phyloP scores from a whole-genome alignment of 306 rosid species.

The Fragaria ananassa region DNA sequence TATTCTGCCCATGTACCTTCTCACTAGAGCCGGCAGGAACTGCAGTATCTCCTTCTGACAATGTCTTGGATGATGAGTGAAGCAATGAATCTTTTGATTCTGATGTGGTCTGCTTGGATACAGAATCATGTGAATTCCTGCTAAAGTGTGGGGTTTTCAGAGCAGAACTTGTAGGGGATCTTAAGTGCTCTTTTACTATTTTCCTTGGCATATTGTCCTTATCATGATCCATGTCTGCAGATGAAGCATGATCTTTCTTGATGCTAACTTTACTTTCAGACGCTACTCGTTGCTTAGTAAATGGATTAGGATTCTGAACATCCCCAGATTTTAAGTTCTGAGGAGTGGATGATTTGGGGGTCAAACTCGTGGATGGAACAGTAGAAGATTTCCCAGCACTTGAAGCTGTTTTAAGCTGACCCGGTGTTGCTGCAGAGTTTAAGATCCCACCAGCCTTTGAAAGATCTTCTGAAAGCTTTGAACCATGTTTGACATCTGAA shows the following conservation, averaged over 20 bases:
- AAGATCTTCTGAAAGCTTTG: constrained; percentile 48
- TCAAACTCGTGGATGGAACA: constrained; percentile 37
- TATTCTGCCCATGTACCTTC: constrained; percentile 57
- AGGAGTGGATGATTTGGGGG: constrained; percentile 41
- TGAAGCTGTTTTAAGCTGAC: constrained; percentile 40
- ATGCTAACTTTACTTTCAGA: constrained; percentile 42
- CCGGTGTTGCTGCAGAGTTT: constrained; percentile 28
- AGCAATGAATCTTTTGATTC: constrained; percentile 54
- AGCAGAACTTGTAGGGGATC: constrained; percentile 44
- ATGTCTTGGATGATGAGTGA: constrained; percentile 47
- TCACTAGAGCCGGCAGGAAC: constrained; percentile 45
- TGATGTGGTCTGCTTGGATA: constrained; percentile 47
- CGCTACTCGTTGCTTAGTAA: constrained; percentile 40
- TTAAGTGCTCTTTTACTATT: constrained; percentile 58
- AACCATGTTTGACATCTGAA: constrained; percentile 49
- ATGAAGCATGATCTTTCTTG: constrained; percentile 51
- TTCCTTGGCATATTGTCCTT: constrained; percentile 46
- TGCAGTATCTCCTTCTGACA: constrained; percentile 38
- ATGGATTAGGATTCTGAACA: constrained; percentile 40
- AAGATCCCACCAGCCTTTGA: constrained; percentile 43
- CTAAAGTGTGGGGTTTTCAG: constrained; percentile 46
- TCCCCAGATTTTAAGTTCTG: constrained; percentile 47
- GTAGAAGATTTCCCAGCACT: constrained; percentile 54
- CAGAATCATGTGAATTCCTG: constrained; percentile 58
- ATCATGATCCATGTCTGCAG: constrained; percentile 55